Conservation (phyloP, 768 basidiomycete species). For the Suillus weaverae region DNA sequence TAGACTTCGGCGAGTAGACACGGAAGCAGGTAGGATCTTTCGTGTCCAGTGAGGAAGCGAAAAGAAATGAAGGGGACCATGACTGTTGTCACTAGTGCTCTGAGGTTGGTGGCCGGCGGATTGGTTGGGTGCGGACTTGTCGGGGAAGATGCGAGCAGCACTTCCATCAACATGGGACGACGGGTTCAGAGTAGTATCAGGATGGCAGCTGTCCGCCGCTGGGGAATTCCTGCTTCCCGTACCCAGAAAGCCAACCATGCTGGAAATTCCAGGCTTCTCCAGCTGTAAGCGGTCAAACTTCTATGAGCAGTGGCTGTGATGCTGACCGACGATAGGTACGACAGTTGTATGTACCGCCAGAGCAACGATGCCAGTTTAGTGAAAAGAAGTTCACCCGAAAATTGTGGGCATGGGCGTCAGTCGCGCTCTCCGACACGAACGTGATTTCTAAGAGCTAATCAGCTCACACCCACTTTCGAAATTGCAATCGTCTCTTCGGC, state of each 20-base stretch:
- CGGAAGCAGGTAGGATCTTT: conserved; percentile 39
- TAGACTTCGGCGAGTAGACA: conserved; percentile 30
- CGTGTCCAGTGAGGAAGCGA: conserved; percentile 67
- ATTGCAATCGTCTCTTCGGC: background rate
- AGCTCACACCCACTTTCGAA: background rate
- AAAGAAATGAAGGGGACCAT: conserved; percentile 49
- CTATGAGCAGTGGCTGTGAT: conserved; percentile 4
- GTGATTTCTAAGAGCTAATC: conserved; percentile 2
- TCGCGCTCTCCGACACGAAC: background rate
- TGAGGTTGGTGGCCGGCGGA: conserved; percentile 38
- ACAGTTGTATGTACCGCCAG: background rate
- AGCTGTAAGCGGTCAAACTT: background rate
- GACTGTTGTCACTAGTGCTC: conserved; percentile 37
- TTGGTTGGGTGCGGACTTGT: conserved; percentile 50
- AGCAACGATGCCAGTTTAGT: conserved; percentile 6
- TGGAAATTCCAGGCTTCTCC: background rate
- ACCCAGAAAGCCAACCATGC: conserved; percentile 43
- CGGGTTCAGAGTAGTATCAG: conserved; percentile 24
- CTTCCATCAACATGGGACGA: conserved; percentile 38
- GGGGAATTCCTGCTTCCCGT: conserved; percentile 35
- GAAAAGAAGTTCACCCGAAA: background rate
- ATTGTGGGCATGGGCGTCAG: conserved; percentile 1
- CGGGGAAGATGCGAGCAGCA: conserved; percentile 38
- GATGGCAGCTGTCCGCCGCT: conserved; percentile 25
- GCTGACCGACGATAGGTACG: background rate